Evolutionary conservation across 129 eudicot genomes (phyloP).

Genomic region (Silybum marianum): DNA sequence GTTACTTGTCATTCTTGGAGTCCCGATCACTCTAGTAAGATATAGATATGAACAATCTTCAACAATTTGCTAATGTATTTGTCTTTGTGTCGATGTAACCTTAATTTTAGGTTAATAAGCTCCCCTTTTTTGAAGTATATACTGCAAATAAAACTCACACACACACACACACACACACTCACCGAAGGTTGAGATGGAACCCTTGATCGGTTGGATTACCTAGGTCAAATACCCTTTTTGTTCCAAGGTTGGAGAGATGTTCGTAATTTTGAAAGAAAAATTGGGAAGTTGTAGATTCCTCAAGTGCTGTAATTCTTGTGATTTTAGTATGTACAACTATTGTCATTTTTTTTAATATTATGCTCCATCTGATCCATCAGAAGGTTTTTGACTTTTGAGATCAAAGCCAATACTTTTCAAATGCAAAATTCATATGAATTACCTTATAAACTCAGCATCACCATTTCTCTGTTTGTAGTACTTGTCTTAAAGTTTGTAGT

Average conservation of each 20-base stretch:
- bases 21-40: constrained; percentile 89
- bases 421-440: background rate
- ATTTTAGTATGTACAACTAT: constrained; percentile 9
- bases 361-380: background rate
- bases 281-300: background rate
- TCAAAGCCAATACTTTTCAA: background rate
- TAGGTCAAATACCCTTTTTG: background rate
- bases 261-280: background rate
- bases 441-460: background rate
- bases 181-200: background rate
- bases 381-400: background rate
- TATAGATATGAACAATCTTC: background rate
- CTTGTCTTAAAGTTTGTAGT: background rate
- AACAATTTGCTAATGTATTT: background rate
- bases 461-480: constrained; percentile 4
- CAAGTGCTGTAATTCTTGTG: constrained; percentile 9
- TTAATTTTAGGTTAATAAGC: constrained; percentile 14
- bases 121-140: background rate
- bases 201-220: background rate
- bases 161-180: background rate
- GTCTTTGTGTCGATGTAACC: background rate
- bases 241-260: constrained; percentile 12
- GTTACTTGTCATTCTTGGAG: constrained; percentile 96
- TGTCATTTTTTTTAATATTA: constrained; percentile 2
- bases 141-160: background rate